phyloP scores from a whole-genome alignment of 768 basidiomycete genomes.

The Hydnum rufescens region DNA sequence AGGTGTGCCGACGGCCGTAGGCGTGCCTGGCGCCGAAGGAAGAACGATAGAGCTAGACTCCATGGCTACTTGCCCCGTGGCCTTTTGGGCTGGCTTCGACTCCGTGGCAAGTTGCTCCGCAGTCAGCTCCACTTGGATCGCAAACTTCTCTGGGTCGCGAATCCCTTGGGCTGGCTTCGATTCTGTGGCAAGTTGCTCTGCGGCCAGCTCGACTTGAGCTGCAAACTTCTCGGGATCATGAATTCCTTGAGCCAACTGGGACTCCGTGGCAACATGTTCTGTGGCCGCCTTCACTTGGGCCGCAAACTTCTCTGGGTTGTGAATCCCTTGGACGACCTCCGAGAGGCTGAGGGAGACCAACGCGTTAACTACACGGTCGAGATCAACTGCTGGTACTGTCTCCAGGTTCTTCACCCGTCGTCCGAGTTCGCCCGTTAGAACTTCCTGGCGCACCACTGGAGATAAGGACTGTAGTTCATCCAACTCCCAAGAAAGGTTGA shows the following conservation, averaged over 20 bases:
- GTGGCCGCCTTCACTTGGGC: slow-evolving; percentile 30
- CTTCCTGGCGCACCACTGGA: slow-evolving; percentile 73
- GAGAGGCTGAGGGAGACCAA: slow-evolving; percentile 50
- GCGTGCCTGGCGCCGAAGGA: slow-evolving; percentile 29
- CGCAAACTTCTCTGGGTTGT: slow-evolving; percentile 43
- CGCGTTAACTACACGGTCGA: slow-evolving; percentile 49
- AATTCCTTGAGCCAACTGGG: too few relatives aligned
- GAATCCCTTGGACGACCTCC: slow-evolving; percentile 58
- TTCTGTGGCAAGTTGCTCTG: background rate
- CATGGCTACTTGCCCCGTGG: slow-evolving; percentile 34
- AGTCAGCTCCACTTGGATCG: background rate
- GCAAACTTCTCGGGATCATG: slow-evolving; percentile 42
- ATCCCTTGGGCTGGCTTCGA: background rate
- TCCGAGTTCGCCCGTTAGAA: slow-evolving; percentile 64
- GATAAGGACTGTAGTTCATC: slow-evolving; percentile 67
- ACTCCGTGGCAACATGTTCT: background rate
- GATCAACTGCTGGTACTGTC: slow-evolving; percentile 28
- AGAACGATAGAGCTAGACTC: slow-evolving; percentile 77
- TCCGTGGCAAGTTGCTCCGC: slow-evolving; percentile 20
- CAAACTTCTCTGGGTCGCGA: background rate
- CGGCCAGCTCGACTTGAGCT: slow-evolving; percentile 31
- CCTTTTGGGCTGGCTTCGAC: slow-evolving; percentile 40
- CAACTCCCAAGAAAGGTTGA: slow-evolving; percentile 71
- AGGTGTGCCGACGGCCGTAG: slow-evolving; percentile 26
- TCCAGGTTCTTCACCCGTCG: slow-evolving; percentile 46